Evolutionary conservation across 1,284 basidiomycete genomes (phyloP).

Genomic region (Cryptococcus maquisensis): DNA sequence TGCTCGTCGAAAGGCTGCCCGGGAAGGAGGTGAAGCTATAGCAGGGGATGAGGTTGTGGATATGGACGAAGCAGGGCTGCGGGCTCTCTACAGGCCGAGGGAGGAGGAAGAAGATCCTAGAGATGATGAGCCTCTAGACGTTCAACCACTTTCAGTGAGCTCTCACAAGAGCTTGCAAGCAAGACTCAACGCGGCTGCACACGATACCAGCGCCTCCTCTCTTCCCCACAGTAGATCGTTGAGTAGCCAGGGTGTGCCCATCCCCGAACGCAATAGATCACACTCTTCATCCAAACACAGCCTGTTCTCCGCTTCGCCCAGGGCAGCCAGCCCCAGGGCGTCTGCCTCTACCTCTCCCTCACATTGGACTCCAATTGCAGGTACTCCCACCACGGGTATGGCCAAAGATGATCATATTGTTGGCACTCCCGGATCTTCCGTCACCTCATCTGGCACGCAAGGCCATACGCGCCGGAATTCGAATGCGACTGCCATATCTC

Average conservation of each 20-base stretch:
- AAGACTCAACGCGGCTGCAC: constrained; percentile 36
- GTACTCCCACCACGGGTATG: constrained; percentile 21
- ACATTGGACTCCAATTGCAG: constrained; percentile 12
- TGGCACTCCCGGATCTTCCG: background rate
- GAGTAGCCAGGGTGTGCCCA: background rate
- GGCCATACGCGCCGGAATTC: constrained; percentile 2
- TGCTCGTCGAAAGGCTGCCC: constrained; percentile 35
- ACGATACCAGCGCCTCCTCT: constrained; percentile 5
- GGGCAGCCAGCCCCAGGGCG: too few species aligned
- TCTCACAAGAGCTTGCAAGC: constrained; percentile 27
- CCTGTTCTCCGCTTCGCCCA: constrained; percentile 6
- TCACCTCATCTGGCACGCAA: background rate
- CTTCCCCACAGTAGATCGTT: background rate
- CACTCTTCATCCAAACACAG: background rate
- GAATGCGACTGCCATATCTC: constrained; percentile 14
- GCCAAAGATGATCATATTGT: constrained; percentile 9
- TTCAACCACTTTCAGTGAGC: background rate
- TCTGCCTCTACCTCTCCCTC: constrained; percentile 18
- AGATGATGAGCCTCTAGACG: background rate
- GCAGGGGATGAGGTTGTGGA: constrained; percentile 1
- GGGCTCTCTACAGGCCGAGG: constrained; percentile 31
- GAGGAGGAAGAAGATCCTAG: constrained; percentile 27
- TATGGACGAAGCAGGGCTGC: constrained; percentile 12
- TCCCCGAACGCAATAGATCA: constrained; percentile 1
- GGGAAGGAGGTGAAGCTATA: background rate